Percentiles rank a stretch among this genome's conserved stretches.
phyloP scores from a whole-genome alignment of 208 protist species.

The Leishmania aethiopica region DNA sequence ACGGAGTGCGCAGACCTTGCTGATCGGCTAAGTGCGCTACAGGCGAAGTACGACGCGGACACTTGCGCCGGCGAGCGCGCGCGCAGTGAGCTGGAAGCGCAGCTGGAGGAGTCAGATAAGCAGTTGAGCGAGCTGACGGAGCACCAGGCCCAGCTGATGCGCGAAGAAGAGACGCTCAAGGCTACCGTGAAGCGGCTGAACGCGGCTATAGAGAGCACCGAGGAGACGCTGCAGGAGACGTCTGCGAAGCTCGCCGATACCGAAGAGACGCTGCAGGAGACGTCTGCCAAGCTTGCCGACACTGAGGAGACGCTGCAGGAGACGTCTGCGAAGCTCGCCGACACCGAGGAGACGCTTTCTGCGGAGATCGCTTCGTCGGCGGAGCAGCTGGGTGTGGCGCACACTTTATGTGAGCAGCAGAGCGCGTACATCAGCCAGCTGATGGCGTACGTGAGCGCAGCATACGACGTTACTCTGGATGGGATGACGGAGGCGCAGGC shows the following conservation, averaged over 20 bases:
- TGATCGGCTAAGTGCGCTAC: constrained; percentile 17
- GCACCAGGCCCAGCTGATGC: constrained; percentile 13
- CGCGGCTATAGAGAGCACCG: neutral
- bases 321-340: constrained; percentile 37
- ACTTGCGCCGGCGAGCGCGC: neutral
- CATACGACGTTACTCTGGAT: constrained; percentile 32
- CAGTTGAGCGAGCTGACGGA: constrained; percentile 8
- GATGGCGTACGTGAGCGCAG: constrained; percentile 16
- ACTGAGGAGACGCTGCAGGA: constrained; percentile 38
- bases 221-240: constrained; percentile 25
- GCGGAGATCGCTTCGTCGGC: constrained; percentile 31
- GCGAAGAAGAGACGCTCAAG: constrained; percentile 31
- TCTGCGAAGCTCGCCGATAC: constrained; percentile 22
- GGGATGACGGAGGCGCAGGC: constrained; percentile 38
- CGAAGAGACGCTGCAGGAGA: constrained; percentile 10
- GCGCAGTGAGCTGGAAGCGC: constrained; percentile 31
- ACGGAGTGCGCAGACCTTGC: constrained; percentile 31
- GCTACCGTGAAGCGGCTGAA: constrained; percentile 28
- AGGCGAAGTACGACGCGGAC: constrained; percentile 7
- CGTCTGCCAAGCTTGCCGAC: constrained; percentile 15
- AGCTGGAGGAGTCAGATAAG: constrained; percentile 10
- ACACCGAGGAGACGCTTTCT: constrained; percentile 20
- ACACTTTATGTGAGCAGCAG: constrained; percentile 12
- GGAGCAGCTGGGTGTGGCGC: constrained; percentile 16
- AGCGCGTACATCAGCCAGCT: constrained; percentile 28